These are phyloP conservation scores for Coemansia erecta DNA, from an alignment of 192 early-diverging fungal species.

Conservation along the genomic window DNA sequence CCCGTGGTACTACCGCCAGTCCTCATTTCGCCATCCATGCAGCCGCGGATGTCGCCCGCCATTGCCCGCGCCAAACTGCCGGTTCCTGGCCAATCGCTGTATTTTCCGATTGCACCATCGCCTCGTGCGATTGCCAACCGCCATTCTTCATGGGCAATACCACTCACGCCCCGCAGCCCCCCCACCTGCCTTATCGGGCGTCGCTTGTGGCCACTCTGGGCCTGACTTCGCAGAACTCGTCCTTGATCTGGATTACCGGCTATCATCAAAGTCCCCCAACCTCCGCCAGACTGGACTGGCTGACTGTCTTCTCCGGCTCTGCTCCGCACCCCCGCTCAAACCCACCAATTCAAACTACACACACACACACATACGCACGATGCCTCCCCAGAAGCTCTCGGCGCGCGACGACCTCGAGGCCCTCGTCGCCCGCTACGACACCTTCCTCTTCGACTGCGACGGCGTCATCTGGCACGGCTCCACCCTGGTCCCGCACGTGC, in stretches of 20 bases:
- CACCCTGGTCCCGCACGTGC: slow-evolving; percentile 63
- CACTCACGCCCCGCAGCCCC: too few relatives aligned
- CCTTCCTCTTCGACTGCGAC: slow-evolving; percentile 96
- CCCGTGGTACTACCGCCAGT: not conserved
- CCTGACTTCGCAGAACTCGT: too few relatives aligned
- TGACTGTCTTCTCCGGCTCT: too few relatives aligned
- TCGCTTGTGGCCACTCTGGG: too few relatives aligned
- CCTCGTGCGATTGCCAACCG: not conserved
- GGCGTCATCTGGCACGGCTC: slow-evolving; percentile 94
- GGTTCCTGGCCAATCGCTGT: slow-evolving; percentile 19
- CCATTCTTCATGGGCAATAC: not conserved
- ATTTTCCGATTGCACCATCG: slow-evolving; percentile 14
- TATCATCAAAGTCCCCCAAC: too few relatives aligned
- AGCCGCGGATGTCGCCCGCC: slow-evolving; percentile 17
- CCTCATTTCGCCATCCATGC: slow-evolving; percentile 11
- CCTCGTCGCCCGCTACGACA: slow-evolving; percentile 82
- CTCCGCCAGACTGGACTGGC: too few relatives aligned
- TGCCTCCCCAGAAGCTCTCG: slow-evolving; percentile 22
- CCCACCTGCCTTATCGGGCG: too few relatives aligned
- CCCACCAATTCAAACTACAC: not conserved
- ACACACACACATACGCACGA: not conserved
- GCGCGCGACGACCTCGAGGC: slow-evolving; percentile 41
- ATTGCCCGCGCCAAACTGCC: slow-evolving; percentile 3
- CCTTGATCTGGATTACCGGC: too few relatives aligned
- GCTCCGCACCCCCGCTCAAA: not conserved